These are phyloP conservation scores for Penicillium crustosum DNA, from an alignment of 2,329 filamentous ascomycete genomes.

Conservation along the genomic window DNA sequence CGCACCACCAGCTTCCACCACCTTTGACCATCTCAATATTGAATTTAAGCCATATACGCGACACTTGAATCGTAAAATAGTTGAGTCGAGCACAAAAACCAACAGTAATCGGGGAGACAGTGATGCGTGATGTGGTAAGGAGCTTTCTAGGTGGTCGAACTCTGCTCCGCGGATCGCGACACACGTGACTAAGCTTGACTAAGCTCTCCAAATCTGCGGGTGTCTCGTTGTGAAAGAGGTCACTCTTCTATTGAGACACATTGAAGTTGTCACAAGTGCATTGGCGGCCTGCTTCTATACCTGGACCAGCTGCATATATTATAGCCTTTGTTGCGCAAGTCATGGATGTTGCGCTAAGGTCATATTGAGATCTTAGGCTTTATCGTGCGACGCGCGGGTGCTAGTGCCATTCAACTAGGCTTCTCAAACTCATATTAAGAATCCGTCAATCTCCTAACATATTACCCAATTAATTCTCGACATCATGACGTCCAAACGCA, in stretches of 20 bases:
- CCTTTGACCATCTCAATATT: conserved; percentile 41
- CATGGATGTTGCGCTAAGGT: conserved; percentile 9
- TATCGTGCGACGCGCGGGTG: conserved; percentile 3
- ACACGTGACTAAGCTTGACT: conserved; percentile 24
- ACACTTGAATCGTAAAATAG: conserved; percentile 1
- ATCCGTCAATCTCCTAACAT: neutral
- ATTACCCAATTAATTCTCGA: neutral
- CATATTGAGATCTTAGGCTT: conserved; percentile 5
- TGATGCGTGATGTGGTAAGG: conserved; percentile 17
- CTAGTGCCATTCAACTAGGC: conserved; percentile 8
- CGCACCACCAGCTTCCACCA: conserved; percentile 37
- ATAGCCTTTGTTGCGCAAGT: conserved; percentile 2
- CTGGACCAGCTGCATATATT: neutral
- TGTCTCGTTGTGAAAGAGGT: neutral
- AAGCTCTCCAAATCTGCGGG: conserved; percentile 7
- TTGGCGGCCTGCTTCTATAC: neutral
- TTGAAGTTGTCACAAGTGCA: neutral
- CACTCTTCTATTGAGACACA: neutral
- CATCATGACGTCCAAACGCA: conserved; percentile 89
- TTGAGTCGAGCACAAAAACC: neutral
- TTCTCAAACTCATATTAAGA: neutral
- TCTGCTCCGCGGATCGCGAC: conserved; percentile 27
- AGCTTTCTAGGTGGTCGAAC: conserved; percentile 22
- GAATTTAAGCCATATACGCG: conserved; percentile 21
- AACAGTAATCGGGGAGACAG: conserved; percentile 11